These are phyloP conservation scores for Trichomonas gallinae DNA, from an alignment of 208 protist species.

Conservation along the genomic window DNA sequence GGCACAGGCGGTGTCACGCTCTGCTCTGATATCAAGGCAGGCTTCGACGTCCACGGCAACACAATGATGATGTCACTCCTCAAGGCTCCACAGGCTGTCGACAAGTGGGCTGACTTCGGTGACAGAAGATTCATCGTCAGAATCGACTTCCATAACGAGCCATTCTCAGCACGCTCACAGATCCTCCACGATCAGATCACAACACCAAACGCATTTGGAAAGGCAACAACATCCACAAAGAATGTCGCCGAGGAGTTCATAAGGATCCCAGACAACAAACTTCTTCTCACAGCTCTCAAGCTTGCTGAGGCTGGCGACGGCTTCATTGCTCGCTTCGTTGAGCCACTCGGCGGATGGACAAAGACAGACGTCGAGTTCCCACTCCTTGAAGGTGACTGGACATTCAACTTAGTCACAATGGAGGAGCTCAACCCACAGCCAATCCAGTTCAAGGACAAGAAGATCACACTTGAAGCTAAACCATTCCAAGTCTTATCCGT, in stretches of 20 bases:
- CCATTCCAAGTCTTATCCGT: background rate
- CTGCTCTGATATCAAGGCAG: background rate
- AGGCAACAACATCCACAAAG: background rate
- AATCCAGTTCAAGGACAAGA: background rate
- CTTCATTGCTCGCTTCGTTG: background rate
- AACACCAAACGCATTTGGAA: background rate
- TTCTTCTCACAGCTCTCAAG: background rate
- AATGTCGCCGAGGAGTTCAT: background rate
- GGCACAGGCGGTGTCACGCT: background rate
- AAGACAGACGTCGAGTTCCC: background rate
- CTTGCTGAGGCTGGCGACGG: background rate
- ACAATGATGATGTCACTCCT: background rate
- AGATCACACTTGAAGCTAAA: background rate
- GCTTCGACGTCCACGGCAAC: background rate
- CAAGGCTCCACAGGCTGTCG: background rate
- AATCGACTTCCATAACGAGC: background rate
- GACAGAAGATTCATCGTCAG: background rate
- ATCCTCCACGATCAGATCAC: background rate
- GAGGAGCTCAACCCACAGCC: background rate
- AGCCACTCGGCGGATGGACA: background rate
- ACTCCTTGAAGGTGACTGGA: background rate
- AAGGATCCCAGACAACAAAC: background rate
- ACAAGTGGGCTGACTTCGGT: background rate
- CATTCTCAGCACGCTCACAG: background rate
- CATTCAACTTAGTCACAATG: background rate